These are phyloP conservation scores for Sarocladium strictum DNA, from an alignment of 2,329 filamentous ascomycete species.

Conservation along the genomic window DNA sequence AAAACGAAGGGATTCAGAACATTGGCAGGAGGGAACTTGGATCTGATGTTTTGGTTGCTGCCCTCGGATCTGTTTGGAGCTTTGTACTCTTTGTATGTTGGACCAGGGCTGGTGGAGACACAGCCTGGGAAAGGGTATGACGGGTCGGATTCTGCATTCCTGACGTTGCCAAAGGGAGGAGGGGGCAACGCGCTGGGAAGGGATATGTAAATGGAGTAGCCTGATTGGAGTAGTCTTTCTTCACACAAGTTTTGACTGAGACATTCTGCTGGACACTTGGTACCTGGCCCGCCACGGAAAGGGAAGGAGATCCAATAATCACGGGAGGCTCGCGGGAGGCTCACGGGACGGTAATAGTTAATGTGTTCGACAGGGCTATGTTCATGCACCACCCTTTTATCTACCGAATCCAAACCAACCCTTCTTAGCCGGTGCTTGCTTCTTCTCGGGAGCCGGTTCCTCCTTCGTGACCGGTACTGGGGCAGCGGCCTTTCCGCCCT, in stretches of 20 bases:
- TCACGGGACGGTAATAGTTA: background rate
- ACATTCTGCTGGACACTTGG: background rate
- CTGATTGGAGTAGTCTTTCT: background rate
- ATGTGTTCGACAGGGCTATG: background rate
- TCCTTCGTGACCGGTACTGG: constrained; percentile 15
- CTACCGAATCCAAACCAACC: constrained; percentile 74
- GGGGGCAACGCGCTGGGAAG: background rate
- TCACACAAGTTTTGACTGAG: background rate
- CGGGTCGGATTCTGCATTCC: constrained; percentile 1
- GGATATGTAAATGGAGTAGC: background rate
- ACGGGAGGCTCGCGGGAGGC: background rate
- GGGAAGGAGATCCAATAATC: no score
- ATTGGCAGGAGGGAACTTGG: background rate
- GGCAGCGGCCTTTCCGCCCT: constrained; percentile 22
- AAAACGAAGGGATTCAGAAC: background rate
- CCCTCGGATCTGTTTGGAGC: background rate
- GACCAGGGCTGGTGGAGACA: background rate
- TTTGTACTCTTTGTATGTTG: background rate
- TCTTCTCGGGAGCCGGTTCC: constrained; percentile 30
- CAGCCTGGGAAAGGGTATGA: background rate
- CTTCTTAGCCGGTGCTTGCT: constrained; percentile 45
- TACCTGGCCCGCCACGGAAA: no score
- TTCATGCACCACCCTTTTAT: constrained; percentile 19
- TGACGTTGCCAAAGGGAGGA: constrained; percentile 2
- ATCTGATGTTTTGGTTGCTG: background rate